Base-by-base conservation (phyloP, 2,329 filamentous ascomycete genomes). In the Fusarium chaquense region DNA sequence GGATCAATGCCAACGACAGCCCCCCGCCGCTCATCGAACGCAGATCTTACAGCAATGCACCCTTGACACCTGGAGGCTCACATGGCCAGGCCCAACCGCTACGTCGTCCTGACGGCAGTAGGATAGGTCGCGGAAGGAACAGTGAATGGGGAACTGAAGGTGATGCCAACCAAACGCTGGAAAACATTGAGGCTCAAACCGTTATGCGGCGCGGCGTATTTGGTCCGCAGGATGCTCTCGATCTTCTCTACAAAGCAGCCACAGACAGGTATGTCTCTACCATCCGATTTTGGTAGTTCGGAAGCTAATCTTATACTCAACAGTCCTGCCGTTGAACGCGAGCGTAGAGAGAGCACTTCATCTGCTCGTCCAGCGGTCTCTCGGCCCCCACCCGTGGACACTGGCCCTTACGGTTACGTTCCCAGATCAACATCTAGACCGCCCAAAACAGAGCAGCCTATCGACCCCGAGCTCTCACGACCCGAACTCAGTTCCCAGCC, bases 171-270 rank as follows among this genome's bases (percentile, higher is more conserved):
- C 86, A 86, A 61, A 88, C 87, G 51, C 78, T 90, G 24, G 88
- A 90, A 77, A 91, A 91, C 73, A 80, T 88, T 8, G 89, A 91
- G 79, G 89, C 89, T 24, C 86, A 87, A 75, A 83, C 84, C 11
- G 87, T 90, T 61, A 90, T 91, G 88, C 82, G 88, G 33, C 84
- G 82, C 58, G 92, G 93, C 72, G 90, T 98, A 45, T 97, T 94
- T 79, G 94, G 94, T 36, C 94, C 93, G 5, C 94, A 97, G 76
- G 95, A 98, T 82, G 95, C 95, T 26, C 85, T 98, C 49, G 94
- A 97, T 78, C 84, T 98, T 60, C 86, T 98, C 18, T 97, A 97
- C 76, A 94, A 97, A 81, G 95, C 94, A 22, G 94, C 89, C 32
- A 90, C 88, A 41, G 86, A 90, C 76, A 88, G 84, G 84, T 84